phyloP scores from a whole-genome alignment of 73 alveolate genomes.

The Paramecium caudatum region DNA sequence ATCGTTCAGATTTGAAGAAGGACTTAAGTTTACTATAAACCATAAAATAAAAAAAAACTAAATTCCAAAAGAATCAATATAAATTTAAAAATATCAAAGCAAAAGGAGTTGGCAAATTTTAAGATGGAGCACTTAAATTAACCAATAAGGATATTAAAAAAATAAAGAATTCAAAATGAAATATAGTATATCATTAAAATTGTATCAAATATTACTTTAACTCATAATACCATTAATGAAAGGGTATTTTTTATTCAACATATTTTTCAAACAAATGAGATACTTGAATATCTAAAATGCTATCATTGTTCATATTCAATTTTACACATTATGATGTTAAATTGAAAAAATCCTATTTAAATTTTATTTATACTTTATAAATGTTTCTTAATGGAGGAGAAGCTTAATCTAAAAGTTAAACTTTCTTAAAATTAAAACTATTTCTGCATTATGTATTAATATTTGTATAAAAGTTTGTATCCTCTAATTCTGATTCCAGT shows the following conservation, averaged over 20 bases:
- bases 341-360: constrained; percentile 32
- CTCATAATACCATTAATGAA: constrained; percentile 46
- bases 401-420: not conserved
- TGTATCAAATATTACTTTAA: constrained; percentile 12
- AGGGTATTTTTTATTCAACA: constrained; percentile 50
- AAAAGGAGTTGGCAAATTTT: constrained; percentile 4
- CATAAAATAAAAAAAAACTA: constrained; percentile 40
- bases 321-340: constrained; percentile 46
- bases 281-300: not conserved
- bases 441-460: constrained; percentile 1
- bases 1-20: constrained; percentile 47
- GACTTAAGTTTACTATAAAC: constrained; percentile 22
- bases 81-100: constrained; percentile 54
- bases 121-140: constrained; percentile 36
- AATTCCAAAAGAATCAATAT: constrained; percentile 53
- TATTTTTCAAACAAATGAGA: constrained; percentile 28
- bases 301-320: constrained; percentile 32
- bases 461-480: not conserved
- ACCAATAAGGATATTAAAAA: constrained; percentile 2
- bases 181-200: not conserved
- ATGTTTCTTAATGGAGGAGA: not conserved
- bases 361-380: not conserved
- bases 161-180: constrained; percentile 14
- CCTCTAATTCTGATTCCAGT: not conserved
- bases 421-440: constrained; percentile 28